These are phyloP conservation scores for Metarhizium album DNA, from an alignment of 2,329 filamentous ascomycete genomes.

Conservation along the genomic window DNA sequence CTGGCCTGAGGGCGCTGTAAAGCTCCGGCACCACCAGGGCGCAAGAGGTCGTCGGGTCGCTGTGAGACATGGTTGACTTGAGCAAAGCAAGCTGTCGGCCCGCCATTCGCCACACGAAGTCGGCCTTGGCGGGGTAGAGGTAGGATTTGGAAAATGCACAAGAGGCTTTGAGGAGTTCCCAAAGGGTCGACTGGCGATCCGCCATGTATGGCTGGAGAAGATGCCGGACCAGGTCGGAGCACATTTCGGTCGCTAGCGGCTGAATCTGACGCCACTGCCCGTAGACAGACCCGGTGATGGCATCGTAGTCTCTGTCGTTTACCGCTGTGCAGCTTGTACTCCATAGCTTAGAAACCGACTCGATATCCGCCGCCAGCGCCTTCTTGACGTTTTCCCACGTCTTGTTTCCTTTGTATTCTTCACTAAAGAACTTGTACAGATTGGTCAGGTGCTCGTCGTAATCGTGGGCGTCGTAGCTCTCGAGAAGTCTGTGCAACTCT, in stretches of 20 bases:
- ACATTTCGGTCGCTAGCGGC: slow-evolving; percentile 18
- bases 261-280: slow-evolving; percentile 31
- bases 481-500: slow-evolving; percentile 18
- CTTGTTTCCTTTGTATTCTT: slow-evolving; percentile 13
- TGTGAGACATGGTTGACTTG: slow-evolving; percentile 25
- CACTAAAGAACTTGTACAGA: slow-evolving; percentile 23
- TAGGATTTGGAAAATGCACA: slow-evolving; percentile 32
- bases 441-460: slow-evolving; percentile 11
- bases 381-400: slow-evolving; percentile 22
- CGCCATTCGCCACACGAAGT: slow-evolving; percentile 36
- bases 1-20: slow-evolving; percentile 26
- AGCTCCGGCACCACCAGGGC: slow-evolving; percentile 25
- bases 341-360: slow-evolving; percentile 23
- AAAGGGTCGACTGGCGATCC: slow-evolving; percentile 23
- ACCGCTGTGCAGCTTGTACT: slow-evolving; percentile 10
- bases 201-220: slow-evolving; percentile 18
- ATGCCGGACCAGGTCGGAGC: slow-evolving; percentile 15
- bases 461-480: background rate
- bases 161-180: slow-evolving; percentile 42
- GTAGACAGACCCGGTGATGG: slow-evolving; percentile 23
- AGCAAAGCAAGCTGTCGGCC: slow-evolving; percentile 37
- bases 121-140: slow-evolving; percentile 15
- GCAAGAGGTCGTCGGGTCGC: slow-evolving; percentile 6
- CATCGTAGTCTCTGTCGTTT: slow-evolving; percentile 11
- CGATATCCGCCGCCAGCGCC: slow-evolving; percentile 23